These are phyloP conservation scores for Calonectria honghensis DNA, from an alignment of 2,329 filamentous ascomycete species.

Conservation along the genomic window DNA sequence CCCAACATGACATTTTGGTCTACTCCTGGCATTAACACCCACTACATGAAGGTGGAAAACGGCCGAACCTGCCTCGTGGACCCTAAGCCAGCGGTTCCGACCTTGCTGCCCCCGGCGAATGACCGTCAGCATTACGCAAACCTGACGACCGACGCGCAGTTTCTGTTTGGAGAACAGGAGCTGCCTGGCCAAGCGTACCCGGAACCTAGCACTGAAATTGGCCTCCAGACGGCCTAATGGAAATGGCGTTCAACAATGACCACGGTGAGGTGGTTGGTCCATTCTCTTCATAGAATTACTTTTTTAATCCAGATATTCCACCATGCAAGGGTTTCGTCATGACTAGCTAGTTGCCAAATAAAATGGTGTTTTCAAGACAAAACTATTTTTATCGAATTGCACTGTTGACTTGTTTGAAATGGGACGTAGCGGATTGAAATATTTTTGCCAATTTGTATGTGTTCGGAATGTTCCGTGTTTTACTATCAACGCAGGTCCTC, in stretches of 20 bases:
- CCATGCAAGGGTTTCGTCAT: neutral
- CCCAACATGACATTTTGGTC: constrained; percentile 3
- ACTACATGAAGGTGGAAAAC: constrained; percentile 6
- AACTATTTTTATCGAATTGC: neutral
- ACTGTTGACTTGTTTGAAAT: neutral
- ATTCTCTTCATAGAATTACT: neutral
- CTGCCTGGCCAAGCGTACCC: neutral
- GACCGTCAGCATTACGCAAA: neutral
- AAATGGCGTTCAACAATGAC: neutral
- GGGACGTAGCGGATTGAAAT: too few species aligned
- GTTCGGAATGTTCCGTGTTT: neutral
- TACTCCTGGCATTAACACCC: constrained; percentile 3
- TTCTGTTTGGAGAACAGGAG: neutral
- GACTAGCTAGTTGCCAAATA: neutral
- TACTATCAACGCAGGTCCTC: neutral
- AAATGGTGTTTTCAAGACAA: neutral
- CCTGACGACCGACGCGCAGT: neutral
- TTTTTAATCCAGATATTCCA: neutral
- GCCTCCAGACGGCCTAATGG: neutral
- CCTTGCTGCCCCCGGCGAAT: neutral
- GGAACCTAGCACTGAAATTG: neutral
- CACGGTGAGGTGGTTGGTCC: neutral
- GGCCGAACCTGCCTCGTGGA: neutral
- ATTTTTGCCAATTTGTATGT: too few species aligned
- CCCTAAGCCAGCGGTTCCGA: neutral